A percentile compares a stretch with the other conserved stretches of the same genome.
Evolutionary conservation across 2,329 filamentous ascomycete species (phyloP).

Genomic region (Ophiostoma ulmi): DNA sequence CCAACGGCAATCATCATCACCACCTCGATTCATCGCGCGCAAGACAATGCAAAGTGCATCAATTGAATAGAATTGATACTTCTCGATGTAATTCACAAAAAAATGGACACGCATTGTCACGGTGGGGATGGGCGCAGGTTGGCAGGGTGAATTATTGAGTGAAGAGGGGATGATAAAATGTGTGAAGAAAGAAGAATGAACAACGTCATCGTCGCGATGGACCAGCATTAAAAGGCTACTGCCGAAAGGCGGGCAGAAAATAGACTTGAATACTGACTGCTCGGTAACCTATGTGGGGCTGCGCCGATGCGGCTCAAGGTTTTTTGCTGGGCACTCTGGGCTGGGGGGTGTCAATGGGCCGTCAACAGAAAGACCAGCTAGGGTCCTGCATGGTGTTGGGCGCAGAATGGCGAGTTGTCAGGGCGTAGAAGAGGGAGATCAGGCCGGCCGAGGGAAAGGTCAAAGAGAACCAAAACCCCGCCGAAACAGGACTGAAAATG

Average conservation of each 20-base stretch:
- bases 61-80: not conserved
- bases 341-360: constrained; percentile 10
- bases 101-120: not conserved
- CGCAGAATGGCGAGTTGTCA: constrained; percentile 6
- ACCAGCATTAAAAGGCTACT: constrained; percentile 19
- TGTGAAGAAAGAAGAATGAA: not conserved
- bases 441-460: not conserved
- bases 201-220: constrained; percentile 18
- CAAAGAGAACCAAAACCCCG: not conserved
- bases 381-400: constrained; percentile 6
- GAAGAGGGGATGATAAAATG: constrained; percentile 4
- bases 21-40: not conserved
- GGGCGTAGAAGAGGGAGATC: not conserved
- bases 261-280: not conserved
- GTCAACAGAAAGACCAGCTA: constrained; percentile 14
- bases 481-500: not conserved
- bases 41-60: not conserved
- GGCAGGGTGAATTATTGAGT: not conserved
- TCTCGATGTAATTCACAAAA: not conserved
- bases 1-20: not conserved
- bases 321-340: constrained; percentile 6
- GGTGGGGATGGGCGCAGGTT: not conserved
- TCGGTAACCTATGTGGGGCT: constrained; percentile 28
- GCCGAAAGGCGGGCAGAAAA: constrained; percentile 19
- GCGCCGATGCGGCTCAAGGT: constrained; percentile 26